Percentiles rank a stretch among this genome's conserved stretches.
Conservation (phyloP, 1,284 basidiomycete genomes). For the Meripilus lineatus region DNA sequence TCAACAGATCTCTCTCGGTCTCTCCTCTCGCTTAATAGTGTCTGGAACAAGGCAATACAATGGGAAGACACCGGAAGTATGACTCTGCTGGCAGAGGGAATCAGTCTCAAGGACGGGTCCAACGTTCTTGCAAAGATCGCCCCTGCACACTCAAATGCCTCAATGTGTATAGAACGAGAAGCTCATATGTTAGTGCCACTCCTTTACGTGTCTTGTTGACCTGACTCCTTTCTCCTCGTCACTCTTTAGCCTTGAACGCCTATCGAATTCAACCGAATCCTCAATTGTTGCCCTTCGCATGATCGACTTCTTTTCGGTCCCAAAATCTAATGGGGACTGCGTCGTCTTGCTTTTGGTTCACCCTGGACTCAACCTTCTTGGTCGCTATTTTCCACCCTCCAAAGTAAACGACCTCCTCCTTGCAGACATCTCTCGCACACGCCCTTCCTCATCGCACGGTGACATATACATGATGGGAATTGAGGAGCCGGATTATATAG, state of each 20-base stretch:
- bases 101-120: conserved; percentile 62
- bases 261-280: conserved; percentile 46
- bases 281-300: conserved; percentile 49
- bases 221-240: neutral
- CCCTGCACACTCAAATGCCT: conserved; percentile 61
- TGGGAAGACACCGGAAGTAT: conserved; percentile 71
- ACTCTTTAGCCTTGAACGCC: conserved; percentile 42
- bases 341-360: conserved; percentile 61
- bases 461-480: conserved; percentile 48
- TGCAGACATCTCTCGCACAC: conserved; percentile 44
- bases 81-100: conserved; percentile 62
- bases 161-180: conserved; percentile 66
- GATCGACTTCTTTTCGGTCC: conserved; percentile 62
- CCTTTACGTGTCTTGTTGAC: neutral
- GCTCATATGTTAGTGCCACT: conserved; percentile 53
- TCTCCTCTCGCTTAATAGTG: neutral
- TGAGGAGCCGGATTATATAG: conserved; percentile 41
- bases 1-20: neutral
- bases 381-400: conserved; percentile 59
- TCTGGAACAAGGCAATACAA: conserved; percentile 39
- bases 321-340: conserved; percentile 57
- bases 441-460: conserved; percentile 36
- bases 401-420: conserved; percentile 64
- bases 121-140: conserved; percentile 68
- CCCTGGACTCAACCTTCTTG: conserved; percentile 62